phyloP scores from a whole-genome alignment of 306 rosid species.

The Vicia faba region DNA sequence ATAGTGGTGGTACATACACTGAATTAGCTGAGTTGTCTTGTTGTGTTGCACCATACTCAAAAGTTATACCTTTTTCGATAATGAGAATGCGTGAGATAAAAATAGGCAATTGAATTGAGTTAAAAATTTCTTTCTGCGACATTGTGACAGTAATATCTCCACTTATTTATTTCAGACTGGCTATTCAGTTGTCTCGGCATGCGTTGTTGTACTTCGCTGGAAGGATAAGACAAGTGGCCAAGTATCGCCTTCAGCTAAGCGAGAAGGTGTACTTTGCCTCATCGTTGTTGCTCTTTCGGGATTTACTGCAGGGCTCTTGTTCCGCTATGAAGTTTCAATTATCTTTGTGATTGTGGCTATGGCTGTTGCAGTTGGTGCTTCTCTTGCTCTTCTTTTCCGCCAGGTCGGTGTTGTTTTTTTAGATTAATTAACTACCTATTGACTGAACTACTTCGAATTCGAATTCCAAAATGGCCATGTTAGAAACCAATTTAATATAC shows the following conservation, averaged over 20 bases:
- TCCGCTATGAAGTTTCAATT: constrained; percentile 52
- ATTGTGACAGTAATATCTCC: constrained; percentile 11
- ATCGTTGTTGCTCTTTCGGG: constrained; percentile 62
- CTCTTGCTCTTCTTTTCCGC: constrained; percentile 63
- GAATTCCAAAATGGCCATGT: neutral
- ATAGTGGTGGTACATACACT: too few species aligned
- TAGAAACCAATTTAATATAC: neutral
- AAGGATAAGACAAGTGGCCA: constrained; percentile 58
- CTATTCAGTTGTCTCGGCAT: constrained; percentile 95
- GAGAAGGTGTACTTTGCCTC: constrained; percentile 83
- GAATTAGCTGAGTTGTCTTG: too few species aligned
- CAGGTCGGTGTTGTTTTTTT: constrained; percentile 59
- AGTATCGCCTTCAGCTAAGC: constrained; percentile 58
- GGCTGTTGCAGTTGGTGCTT: constrained; percentile 56
- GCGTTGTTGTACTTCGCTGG: constrained; percentile 89
- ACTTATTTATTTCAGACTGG: constrained; percentile 82
- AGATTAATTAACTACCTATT: constrained; percentile 15
- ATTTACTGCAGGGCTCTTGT: constrained; percentile 75
- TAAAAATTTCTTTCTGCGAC: neutral
- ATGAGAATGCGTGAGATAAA: neutral
- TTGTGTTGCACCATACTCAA: too few species aligned
- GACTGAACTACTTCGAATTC: neutral
- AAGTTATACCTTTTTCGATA: neutral
- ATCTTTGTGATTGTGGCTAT: constrained; percentile 52
- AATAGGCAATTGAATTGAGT: neutral